Evolutionary conservation across 2,329 filamentous ascomycete species (phyloP).

Genomic region (Xylaria sp.): DNA sequence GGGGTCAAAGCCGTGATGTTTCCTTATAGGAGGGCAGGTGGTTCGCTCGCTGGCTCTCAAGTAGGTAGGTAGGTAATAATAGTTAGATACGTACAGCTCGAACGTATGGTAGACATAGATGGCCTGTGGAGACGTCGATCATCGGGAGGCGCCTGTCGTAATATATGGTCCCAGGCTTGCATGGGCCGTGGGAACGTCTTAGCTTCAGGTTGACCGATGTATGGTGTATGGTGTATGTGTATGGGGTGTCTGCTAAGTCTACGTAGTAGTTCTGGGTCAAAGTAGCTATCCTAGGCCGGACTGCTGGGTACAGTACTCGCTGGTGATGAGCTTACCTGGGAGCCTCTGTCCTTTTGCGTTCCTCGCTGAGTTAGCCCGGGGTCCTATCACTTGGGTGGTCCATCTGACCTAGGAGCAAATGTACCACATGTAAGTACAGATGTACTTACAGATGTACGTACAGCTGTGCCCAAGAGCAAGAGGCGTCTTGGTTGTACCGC

Average conservation of each 20-base stretch:
- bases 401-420: constrained; percentile 22
- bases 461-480: constrained; percentile 2
- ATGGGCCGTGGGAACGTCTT: constrained; percentile 34
- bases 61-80: constrained; percentile 28
- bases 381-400: constrained; percentile 7
- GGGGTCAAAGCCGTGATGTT: constrained; percentile 20
- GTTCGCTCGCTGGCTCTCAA: constrained; percentile 35
- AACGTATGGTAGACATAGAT: constrained; percentile 26
- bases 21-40: constrained; percentile 21
- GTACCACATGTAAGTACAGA: constrained; percentile 4
- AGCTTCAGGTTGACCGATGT: constrained; percentile 28
- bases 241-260: too few relatives aligned
- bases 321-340: constrained; percentile 8
- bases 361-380: constrained; percentile 23
- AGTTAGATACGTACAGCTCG: constrained; percentile 17
- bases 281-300: constrained; percentile 25
- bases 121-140: constrained; percentile 44
- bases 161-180: constrained; percentile 41
- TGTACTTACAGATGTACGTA: constrained; percentile 12
- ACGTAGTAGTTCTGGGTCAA: too few relatives aligned
- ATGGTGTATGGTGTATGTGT: too few relatives aligned
- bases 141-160: constrained; percentile 44
- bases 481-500: constrained; percentile 22
- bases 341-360: constrained; percentile 15
- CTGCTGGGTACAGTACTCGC: constrained; percentile 18